A percentile compares a stretch with the other conserved stretches of the same genome.
Conservation (phyloP, 371 early-diverging fungal genomes). For the Ecytonucleospora hepatopenaei region DNA sequence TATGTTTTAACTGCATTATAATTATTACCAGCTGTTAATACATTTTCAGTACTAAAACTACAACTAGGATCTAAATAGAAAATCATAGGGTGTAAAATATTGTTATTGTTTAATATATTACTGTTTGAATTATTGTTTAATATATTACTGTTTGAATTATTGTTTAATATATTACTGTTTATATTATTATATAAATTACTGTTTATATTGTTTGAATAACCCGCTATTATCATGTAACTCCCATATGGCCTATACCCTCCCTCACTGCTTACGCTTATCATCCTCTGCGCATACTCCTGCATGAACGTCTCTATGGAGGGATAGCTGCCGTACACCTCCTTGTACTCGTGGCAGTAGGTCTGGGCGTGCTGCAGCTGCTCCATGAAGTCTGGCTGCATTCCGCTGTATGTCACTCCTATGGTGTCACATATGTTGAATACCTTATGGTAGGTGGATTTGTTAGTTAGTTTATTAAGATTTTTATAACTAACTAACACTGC, state of each 20-base stretch:
- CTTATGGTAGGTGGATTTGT: conserved; percentile 39
- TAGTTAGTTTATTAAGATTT: conserved; percentile 39
- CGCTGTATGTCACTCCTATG: conserved; percentile 52
- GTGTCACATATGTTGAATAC: conserved; percentile 48
- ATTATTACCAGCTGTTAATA: conserved; percentile 37
- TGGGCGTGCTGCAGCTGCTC: conserved; percentile 37
- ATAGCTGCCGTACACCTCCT: conserved; percentile 47
- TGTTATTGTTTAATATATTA: too few relatives aligned
- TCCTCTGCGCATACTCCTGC: conserved; percentile 35
- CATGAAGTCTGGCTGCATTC: conserved; percentile 55
- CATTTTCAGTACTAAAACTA: conserved; percentile 30
- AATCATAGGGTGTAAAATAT: too few relatives aligned
- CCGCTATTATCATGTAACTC: conserved; percentile 43
- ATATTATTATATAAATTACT: background rate
- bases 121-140: too few relatives aligned
- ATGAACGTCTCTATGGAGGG: conserved; percentile 51
- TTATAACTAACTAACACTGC: conserved; percentile 50
- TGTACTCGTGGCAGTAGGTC: conserved; percentile 50
- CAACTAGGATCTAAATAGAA: conserved; percentile 56
- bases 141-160: too few relatives aligned
- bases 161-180: too few relatives aligned
- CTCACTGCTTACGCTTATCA: conserved; percentile 55
- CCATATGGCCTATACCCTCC: conserved; percentile 56
- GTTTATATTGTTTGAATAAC: conserved; percentile 19
- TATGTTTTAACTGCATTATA: conserved; percentile 43